Conservation (phyloP, 306 rosid species). For the Purshia tridentata region DNA sequence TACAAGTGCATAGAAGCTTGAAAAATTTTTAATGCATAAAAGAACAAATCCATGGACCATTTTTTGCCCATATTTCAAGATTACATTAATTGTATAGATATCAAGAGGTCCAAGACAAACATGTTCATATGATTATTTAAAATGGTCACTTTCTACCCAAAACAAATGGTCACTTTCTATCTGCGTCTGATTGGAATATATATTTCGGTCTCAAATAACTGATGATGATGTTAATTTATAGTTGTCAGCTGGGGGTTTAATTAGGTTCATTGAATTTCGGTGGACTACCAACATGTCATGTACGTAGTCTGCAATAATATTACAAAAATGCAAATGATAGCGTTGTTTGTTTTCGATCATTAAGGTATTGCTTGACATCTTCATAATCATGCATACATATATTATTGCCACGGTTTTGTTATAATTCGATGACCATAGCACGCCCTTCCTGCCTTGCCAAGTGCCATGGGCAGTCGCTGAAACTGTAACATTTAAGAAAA, state of each 20-base stretch:
- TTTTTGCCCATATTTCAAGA: background rate
- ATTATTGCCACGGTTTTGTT: background rate
- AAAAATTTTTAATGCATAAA: background rate
- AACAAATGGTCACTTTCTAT: background rate
- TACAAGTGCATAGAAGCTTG: background rate
- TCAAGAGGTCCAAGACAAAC: background rate
- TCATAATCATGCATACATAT: no score
- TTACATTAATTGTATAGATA: background rate
- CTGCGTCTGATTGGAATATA: background rate
- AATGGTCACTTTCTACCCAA: background rate
- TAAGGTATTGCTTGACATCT: background rate
- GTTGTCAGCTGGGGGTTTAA: background rate
- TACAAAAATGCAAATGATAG: background rate
- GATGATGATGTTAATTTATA: no score
- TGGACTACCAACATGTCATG: background rate
- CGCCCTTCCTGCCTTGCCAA: no score
- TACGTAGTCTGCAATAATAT: no score
- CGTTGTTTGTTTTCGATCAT: background rate
- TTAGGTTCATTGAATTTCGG: slow-evolving; percentile 8
- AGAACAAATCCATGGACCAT: background rate
- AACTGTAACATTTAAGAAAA: no score
- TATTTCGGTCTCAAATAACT: background rate
- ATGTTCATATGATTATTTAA: background rate
- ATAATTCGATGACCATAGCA: background rate
- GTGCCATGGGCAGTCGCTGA: no score